A percentile compares a stretch with the other conserved stretches of the same genome.
Conservation (phyloP, 2,329 filamentous ascomycete species). For the Aspergillus pseudoviridinutans region DNA sequence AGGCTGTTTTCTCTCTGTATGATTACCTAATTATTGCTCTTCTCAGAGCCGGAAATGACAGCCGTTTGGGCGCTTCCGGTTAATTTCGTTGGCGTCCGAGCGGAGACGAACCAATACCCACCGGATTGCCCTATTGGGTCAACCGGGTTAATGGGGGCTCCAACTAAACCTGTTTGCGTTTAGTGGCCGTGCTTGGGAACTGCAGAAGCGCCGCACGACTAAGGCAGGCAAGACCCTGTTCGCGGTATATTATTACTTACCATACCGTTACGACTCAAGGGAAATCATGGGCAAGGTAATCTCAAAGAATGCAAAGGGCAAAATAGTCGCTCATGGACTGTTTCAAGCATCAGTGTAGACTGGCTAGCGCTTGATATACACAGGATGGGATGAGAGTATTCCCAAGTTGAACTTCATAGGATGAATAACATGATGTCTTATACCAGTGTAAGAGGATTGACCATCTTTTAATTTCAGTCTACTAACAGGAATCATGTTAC, state of each 20-base stretch:
- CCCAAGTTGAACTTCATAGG: not conserved
- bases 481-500: not conserved
- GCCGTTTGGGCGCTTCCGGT: not conserved
- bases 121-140: slow-evolving; percentile 12
- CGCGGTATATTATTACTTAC: not conserved
- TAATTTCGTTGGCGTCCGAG: not conserved
- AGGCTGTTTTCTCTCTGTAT: not conserved
- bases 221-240: not conserved
- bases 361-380: not conserved
- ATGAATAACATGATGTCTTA: not conserved
- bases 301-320: not conserved
- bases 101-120: not conserved
- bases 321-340: no score
- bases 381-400: not conserved
- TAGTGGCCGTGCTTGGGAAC: slow-evolving; percentile 10
- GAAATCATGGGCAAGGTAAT: not conserved
- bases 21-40: not conserved
- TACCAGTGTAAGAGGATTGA: not conserved
- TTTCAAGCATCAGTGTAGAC: not conserved
- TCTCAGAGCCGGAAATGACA: not conserved
- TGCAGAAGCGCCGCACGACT: not conserved
- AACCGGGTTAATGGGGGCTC: not conserved
- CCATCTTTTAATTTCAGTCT: not conserved
- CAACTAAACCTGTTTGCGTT: slow-evolving; percentile 1
- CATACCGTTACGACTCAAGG: not conserved